Evolutionary conservation across 2,329 filamentous ascomycete genomes (phyloP).

Genomic region (Botrytis cinerea): DNA sequence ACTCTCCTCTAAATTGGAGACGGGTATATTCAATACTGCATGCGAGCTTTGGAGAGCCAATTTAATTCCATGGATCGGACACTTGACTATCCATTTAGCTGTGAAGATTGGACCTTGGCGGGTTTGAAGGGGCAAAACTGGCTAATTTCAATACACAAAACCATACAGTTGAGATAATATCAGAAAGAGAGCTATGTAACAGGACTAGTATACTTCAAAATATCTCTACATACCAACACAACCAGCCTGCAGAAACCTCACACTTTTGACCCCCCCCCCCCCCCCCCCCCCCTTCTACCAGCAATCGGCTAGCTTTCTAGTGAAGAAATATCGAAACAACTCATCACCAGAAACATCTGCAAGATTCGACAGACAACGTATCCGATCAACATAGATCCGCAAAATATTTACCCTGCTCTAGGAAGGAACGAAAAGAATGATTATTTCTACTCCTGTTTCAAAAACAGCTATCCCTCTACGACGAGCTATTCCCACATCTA

Average conservation of each 20-base stretch:
- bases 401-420: not conserved
- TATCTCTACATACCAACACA: not conserved
- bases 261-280: not conserved
- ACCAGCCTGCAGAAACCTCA: too few relatives aligned
- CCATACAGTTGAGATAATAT: not conserved
- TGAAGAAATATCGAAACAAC: not conserved
- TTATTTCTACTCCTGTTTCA: too few relatives aligned
- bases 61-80: fast-evolving
- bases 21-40: not conserved
- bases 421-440: too few relatives aligned
- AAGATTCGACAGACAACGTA: not conserved
- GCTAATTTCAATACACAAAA: not conserved
- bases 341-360: not conserved
- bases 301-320: not conserved
- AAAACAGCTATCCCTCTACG: not conserved
- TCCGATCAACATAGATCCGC: not conserved
- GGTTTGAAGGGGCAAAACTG: not conserved
- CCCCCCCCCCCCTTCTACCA: too few relatives aligned
- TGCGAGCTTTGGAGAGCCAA: not conserved
- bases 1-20: not conserved
- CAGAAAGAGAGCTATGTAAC: not conserved
- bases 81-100: not conserved
- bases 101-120: not conserved
- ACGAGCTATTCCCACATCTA: too few relatives aligned
- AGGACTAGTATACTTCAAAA: not conserved